Conservation (phyloP, 2,329 filamentous ascomycete genomes). For the Exophiala dermatitidis region DNA sequence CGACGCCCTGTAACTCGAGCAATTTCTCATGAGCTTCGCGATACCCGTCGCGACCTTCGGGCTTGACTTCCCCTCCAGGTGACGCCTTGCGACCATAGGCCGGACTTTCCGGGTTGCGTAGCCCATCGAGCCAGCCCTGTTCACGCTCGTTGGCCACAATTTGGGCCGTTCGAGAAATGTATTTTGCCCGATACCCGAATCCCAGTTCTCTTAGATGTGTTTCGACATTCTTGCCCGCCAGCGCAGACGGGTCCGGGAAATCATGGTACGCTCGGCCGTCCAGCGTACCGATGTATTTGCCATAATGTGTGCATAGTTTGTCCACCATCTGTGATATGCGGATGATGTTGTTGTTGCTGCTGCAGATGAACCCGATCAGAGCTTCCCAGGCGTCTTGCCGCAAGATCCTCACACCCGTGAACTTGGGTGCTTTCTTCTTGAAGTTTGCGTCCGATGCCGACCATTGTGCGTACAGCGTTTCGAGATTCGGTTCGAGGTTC, state of each 20-base stretch:
- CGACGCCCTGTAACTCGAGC: slow-evolving; percentile 74
- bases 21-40: slow-evolving; percentile 72
- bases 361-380: slow-evolving; percentile 90
- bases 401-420: slow-evolving; percentile 84
- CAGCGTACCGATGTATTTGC: slow-evolving; percentile 64
- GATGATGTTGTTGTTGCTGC: slow-evolving; percentile 96
- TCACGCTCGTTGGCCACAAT: slow-evolving; percentile 63
- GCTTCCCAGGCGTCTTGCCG: slow-evolving; percentile 96
- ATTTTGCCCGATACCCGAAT: slow-evolving; percentile 91
- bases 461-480: slow-evolving; percentile 77
- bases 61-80: slow-evolving; percentile 43
- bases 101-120: slow-evolving; percentile 70
- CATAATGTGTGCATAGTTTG: slow-evolving; percentile 83
- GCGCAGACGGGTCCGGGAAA: slow-evolving; percentile 68
- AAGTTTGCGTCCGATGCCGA: slow-evolving; percentile 80
- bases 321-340: slow-evolving; percentile 95
- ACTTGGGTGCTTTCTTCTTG: slow-evolving; percentile 73
- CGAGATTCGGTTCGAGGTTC: slow-evolving; percentile 71
- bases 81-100: slow-evolving; percentile 45
- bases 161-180: slow-evolving; percentile 76
- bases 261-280: slow-evolving; percentile 71
- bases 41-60: slow-evolving; percentile 58
- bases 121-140: slow-evolving; percentile 64
- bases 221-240: slow-evolving; percentile 72
- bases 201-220: slow-evolving; percentile 70